Evolutionary conservation across 1,139 yeast genomes (phyloP).

Genomic region (Suhomyces choctaworum): DNA sequence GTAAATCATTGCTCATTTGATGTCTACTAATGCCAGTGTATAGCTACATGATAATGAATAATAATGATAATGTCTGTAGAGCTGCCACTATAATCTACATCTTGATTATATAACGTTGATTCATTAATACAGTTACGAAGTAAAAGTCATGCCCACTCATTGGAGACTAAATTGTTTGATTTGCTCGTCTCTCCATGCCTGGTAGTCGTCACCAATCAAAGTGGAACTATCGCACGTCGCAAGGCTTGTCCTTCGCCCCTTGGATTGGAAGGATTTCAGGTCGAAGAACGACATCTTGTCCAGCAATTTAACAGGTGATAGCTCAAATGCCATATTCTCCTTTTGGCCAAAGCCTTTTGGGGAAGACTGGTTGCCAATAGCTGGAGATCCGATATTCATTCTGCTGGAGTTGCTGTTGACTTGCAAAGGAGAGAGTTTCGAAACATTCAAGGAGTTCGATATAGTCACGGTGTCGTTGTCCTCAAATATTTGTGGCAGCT

Average conservation of each 20-base stretch:
- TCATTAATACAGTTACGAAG: slow-evolving; percentile 4
- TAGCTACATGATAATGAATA: neutral
- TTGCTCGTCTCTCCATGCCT: slow-evolving; percentile 42
- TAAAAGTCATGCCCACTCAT: slow-evolving; percentile 1
- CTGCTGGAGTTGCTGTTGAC: slow-evolving; percentile 9
- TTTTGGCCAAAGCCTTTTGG: slow-evolving; percentile 11
- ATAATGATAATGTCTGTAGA: neutral
- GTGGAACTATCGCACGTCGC: slow-evolving; percentile 40
- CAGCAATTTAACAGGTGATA: slow-evolving; percentile 26
- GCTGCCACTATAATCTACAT: too few relatives aligned
- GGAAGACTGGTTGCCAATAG: slow-evolving; percentile 8
- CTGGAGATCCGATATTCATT: neutral
- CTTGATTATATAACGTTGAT: neutral
- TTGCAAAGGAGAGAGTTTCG: slow-evolving; percentile 19
- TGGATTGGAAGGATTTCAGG: slow-evolving; percentile 16
- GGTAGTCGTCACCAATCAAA: slow-evolving; percentile 44
- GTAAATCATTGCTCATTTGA: too few relatives aligned
- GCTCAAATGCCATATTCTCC: slow-evolving; percentile 14
- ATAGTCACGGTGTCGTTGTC: neutral
- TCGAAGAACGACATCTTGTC: slow-evolving; percentile 1
- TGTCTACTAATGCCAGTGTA: too few relatives aligned
- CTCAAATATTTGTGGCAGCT: neutral
- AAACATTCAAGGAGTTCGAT: neutral
- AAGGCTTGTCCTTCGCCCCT: slow-evolving; percentile 20
- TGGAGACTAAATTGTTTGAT: slow-evolving; percentile 33